Percentiles rank a stretch among this genome's conserved stretches.
These are phyloP conservation scores for Claviceps lovelessii DNA, from an alignment of 2,329 filamentous ascomycete genomes.

Conservation along the genomic window DNA sequence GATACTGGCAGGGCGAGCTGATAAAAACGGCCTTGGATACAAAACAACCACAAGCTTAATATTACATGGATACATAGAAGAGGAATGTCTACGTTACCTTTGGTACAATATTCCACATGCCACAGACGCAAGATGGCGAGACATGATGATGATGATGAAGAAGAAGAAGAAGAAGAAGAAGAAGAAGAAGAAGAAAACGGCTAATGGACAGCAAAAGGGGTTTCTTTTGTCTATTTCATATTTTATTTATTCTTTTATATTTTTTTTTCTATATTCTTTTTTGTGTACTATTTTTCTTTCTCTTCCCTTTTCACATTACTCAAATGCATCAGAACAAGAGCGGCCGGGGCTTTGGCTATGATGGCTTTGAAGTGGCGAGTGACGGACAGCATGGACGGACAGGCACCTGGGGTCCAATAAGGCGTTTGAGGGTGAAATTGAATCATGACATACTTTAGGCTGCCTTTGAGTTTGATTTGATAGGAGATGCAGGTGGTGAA, in stretches of 20 bases:
- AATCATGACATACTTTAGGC: not conserved
- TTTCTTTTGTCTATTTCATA: not conserved
- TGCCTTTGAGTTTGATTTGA: too few relatives aligned
- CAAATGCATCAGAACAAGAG: slow-evolving; percentile 6
- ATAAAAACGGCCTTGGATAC: slow-evolving; percentile 2
- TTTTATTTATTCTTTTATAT: not conserved
- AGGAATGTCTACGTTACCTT: not conserved
- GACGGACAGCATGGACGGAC: slow-evolving; percentile 10
- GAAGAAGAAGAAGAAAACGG: not conserved
- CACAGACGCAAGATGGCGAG: not conserved
- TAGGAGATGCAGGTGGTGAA: not conserved
- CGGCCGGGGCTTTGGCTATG: slow-evolving; percentile 9
- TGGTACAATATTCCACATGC: not conserved
- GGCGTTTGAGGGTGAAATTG: slow-evolving; percentile 9
- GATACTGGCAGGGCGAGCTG: not conserved
- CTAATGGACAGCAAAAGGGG: not conserved
- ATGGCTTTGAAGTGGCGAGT: slow-evolving; percentile 2
- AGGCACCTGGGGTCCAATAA: slow-evolving; percentile 3
- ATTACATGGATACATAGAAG: slow-evolving; percentile 2
- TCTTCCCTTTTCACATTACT: not conserved
- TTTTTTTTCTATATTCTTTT: not conserved
- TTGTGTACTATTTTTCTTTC: slow-evolving; percentile 7
- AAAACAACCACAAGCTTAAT: not conserved
- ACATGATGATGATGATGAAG: not conserved
- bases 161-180: not conserved